Conservation (phyloP, 495 filamentous ascomycete genomes). For the Xylaria curta region DNA sequence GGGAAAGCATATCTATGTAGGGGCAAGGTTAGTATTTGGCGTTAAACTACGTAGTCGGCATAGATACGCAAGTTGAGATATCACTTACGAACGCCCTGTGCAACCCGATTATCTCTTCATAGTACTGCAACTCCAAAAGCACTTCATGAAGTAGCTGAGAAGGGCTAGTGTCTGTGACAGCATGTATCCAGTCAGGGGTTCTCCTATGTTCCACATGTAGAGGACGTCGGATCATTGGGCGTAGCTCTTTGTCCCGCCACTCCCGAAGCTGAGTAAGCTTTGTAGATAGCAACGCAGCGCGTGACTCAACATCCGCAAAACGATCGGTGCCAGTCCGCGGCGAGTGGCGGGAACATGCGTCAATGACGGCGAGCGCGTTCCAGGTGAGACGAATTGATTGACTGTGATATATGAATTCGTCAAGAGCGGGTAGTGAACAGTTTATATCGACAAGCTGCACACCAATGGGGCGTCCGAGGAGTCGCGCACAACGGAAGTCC, state of each 20-base stretch:
- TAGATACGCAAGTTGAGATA: background rate
- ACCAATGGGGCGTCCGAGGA: conserved; percentile 38
- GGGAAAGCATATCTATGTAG: conserved; percentile 38
- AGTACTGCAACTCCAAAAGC: conserved; percentile 36
- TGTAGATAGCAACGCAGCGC: conserved; percentile 22
- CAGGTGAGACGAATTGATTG: conserved; percentile 37
- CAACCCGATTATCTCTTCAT: conserved; percentile 41
- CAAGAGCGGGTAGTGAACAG: background rate
- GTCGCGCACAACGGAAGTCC: conserved; percentile 44
- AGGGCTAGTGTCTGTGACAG: conserved; percentile 25
- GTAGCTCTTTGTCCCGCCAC: conserved; percentile 30
- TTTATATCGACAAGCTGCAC: conserved; percentile 31
- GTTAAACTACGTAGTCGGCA: background rate
- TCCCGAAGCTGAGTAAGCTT: conserved; percentile 16
- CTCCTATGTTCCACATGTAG: conserved; percentile 22
- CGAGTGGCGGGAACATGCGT: conserved; percentile 30
- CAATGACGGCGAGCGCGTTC: conserved; percentile 32
- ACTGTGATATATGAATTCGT: conserved; percentile 30
- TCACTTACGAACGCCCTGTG: conserved; percentile 5
- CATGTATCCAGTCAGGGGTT: conserved; percentile 18
- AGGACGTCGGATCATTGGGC: conserved; percentile 21
- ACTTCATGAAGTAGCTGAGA: conserved; percentile 23
- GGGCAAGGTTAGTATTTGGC: background rate
- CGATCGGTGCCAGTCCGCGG: conserved; percentile 12
- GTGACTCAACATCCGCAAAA: conserved; percentile 18